Percentiles rank a stretch among this genome's conserved stretches.
Evolutionary conservation across 441 rosid genomes (phyloP).

Genomic region (Iberis amara): DNA sequence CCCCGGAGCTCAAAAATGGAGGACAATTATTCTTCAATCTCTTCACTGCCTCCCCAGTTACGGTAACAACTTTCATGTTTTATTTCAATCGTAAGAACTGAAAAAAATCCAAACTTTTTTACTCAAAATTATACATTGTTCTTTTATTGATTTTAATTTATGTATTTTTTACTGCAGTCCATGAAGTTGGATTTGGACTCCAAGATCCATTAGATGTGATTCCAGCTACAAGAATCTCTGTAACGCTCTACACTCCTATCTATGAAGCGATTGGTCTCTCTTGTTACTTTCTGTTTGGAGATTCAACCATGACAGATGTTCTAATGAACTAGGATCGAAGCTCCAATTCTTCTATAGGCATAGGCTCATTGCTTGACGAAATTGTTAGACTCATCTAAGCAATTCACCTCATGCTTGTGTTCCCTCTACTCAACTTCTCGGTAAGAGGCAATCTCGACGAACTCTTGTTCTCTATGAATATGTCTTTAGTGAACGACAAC

Average conservation of each 20-base stretch:
- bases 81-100: conserved; percentile 65
- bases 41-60: conserved; percentile 78
- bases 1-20: conserved; percentile 44
- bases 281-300: conserved; percentile 72
- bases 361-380: too few species aligned
- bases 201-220: conserved; percentile 58
- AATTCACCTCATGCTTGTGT: too few species aligned
- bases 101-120: not conserved
- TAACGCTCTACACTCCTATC: conserved; percentile 52
- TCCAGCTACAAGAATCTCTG: conserved; percentile 52
- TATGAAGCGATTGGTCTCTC: conserved; percentile 63
- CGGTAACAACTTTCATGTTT: conserved; percentile 80
- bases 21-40: conserved; percentile 57
- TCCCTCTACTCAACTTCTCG: too few species aligned
- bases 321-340: conserved; percentile 62
- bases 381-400: too few species aligned
- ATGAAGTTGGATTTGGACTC: conserved; percentile 69
- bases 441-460: too few species aligned
- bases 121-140: not conserved
- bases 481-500: too few species aligned
- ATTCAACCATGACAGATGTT: conserved; percentile 65
- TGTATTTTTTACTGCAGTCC: conserved; percentile 47
- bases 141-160: not conserved
- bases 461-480: too few species aligned
- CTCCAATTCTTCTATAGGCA: conserved; percentile 27